phyloP scores from a whole-genome alignment of 345 rosid species.

The Eucalyptus marginata region DNA sequence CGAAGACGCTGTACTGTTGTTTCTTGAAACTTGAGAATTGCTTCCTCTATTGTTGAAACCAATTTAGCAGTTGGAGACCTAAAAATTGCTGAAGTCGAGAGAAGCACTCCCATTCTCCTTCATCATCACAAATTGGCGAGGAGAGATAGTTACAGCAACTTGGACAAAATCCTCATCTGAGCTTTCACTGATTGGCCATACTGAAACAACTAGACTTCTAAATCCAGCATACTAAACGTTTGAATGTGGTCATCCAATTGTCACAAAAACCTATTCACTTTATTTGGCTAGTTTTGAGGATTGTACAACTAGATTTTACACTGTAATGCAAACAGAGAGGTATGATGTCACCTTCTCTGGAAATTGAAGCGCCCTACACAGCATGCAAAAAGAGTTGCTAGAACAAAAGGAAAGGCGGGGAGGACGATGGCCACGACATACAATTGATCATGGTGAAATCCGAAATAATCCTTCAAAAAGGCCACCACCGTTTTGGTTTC shows the following conservation, averaged over 20 bases:
- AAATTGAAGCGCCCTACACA: conserved; percentile 41
- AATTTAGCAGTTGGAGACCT: neutral
- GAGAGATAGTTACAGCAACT: neutral
- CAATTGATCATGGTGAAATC: conserved; percentile 31
- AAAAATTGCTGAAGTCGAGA: neutral
- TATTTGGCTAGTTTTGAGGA: neutral
- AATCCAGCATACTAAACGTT: neutral
- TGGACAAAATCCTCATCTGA: neutral
- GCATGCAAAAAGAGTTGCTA: conserved; percentile 45
- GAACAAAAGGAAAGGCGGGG: conserved; percentile 24
- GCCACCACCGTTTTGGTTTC: conserved; percentile 21
- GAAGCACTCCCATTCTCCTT: neutral
- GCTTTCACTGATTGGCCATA: neutral
- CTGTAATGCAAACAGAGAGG: neutral
- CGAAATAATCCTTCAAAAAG: conserved; percentile 47
- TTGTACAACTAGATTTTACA: neutral
- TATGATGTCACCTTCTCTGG: conserved; percentile 31
- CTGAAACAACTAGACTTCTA: neutral
- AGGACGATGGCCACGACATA: conserved; percentile 22
- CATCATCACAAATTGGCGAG: neutral
- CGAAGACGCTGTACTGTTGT: neutral
- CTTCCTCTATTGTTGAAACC: neutral
- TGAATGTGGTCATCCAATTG: neutral
- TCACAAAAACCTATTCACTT: neutral
- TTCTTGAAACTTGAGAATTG: neutral